These are phyloP conservation scores for Rhizopus stolonifer DNA, from an alignment of 371 early-diverging fungal genomes.

Conservation along the genomic window DNA sequence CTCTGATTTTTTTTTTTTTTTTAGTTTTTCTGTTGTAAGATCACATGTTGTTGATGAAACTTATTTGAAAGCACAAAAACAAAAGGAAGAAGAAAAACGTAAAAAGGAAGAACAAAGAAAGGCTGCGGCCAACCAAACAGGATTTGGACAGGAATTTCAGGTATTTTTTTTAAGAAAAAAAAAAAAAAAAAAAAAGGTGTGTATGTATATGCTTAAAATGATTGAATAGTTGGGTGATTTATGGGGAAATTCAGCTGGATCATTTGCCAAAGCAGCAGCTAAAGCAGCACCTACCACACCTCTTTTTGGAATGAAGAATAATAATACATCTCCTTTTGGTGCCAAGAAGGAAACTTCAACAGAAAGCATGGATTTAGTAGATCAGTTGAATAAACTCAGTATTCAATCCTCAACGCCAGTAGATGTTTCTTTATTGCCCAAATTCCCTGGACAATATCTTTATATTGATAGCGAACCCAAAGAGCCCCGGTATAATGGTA, in stretches of 20 bases:
- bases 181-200: not conserved
- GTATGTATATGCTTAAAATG: not conserved
- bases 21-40: constrained; percentile 63
- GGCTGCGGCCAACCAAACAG: constrained; percentile 23
- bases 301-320: constrained; percentile 2
- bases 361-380: constrained; percentile 19
- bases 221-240: constrained; percentile 41
- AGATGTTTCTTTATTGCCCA: constrained; percentile 16
- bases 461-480: constrained; percentile 61
- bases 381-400: constrained; percentile 8
- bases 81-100: constrained; percentile 42
- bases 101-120: constrained; percentile 42
- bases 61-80: constrained; percentile 57
- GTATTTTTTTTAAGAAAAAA: no score
- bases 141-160: constrained; percentile 39
- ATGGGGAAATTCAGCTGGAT: constrained; percentile 32
- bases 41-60: constrained; percentile 65
- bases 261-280: constrained; percentile 14
- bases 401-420: constrained; percentile 16
- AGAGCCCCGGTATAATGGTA: constrained; percentile 21
- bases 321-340: not conserved
- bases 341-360: not conserved
- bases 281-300: not conserved
- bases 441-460: constrained; percentile 65
- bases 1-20: no score